Evolutionary conservation across 768 basidiomycete species (phyloP), one percentile per base, ranked within the genome.

Genomic region (Hypholoma sublateritium): DNA sequence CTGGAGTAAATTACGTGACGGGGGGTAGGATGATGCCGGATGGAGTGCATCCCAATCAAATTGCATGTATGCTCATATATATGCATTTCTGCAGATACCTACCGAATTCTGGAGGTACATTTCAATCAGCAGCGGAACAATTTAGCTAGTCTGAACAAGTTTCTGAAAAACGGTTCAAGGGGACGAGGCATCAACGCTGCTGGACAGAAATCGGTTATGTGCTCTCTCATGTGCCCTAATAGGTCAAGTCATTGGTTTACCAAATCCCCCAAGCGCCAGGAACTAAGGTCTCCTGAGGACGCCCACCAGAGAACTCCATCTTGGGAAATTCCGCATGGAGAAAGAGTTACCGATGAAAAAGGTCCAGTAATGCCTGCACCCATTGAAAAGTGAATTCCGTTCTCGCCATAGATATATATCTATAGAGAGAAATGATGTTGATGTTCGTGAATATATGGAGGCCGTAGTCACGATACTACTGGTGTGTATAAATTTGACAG

Each of bases 261-360:
- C 46, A 48, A 48, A 39, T 22, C 37, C 43, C 25, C 35, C 32
- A 50, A 39, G 37, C 32, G 37, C 62, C 57, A 63, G 62, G 62
- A 63, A 63, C 62, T 24, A 44, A n/a, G 19, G 46, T 47, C 62
- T 61, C 62, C 56, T 60, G 49, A 60, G 43, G 17, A 21, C 47
- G 49, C 53, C 56, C 59, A 56, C 49, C 50, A 53, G 57, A 57
- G 41, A 50, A 17, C 37, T 44, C 59, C 57, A 50, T 55, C 35
- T 55, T 59, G 41, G 46, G 58, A 57, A 58, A 55, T 47, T 47
- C 63, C 58, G 48, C 45, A 64, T 64, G 63, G 63, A 64, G 63
- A 42, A 58, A 64, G 42, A 42, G 41, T 45, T 39, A 50, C 19
- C 28, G 28, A 32, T 32, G 28, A 32, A 32, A 32, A 55, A 58